These are phyloP conservation scores for Eremothecium coryli DNA, from an alignment of 1,139 yeast genomes.

Conservation along the genomic window DNA sequence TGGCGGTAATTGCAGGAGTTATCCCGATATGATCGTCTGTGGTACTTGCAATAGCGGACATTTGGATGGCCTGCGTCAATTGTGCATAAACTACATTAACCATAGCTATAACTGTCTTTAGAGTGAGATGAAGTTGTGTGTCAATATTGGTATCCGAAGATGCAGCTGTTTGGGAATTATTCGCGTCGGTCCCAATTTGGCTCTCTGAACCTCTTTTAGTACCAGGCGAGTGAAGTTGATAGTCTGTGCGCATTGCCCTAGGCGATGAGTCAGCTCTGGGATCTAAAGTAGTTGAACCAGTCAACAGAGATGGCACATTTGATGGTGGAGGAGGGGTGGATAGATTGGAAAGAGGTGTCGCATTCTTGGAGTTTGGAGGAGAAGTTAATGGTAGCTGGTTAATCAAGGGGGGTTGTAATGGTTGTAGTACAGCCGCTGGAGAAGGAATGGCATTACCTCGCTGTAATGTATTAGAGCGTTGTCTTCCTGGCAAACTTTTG, in stretches of 20 bases:
- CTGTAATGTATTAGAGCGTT: slow-evolving; percentile 9
- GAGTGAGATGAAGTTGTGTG: slow-evolving; percentile 64
- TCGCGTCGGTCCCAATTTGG: slow-evolving; percentile 16
- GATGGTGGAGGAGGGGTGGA: slow-evolving; percentile 12
- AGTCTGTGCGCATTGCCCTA: slow-evolving; percentile 1
- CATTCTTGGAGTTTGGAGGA: slow-evolving; percentile 3
- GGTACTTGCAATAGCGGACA: slow-evolving; percentile 50
- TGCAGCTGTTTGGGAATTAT: slow-evolving; percentile 1
- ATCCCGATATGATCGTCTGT: slow-evolving; percentile 27
- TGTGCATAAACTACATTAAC: slow-evolving; percentile 77
- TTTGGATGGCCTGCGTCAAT: slow-evolving; percentile 65
- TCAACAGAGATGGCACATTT: slow-evolving; percentile 5
- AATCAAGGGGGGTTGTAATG: slow-evolving; percentile 2
- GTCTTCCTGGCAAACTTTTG: slow-evolving; percentile 7
- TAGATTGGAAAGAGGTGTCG: slow-evolving; percentile 8
- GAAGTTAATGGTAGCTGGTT: slow-evolving; percentile 7
- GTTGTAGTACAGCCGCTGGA: neutral
- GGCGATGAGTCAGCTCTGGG: slow-evolving; percentile 9
- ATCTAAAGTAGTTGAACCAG: slow-evolving; percentile 10
- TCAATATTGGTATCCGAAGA: slow-evolving; percentile 47
- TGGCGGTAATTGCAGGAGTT: slow-evolving; percentile 43
- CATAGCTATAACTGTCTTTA: slow-evolving; percentile 61
- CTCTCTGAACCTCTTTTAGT: slow-evolving; percentile 6
- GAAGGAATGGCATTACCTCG: slow-evolving; percentile 3
- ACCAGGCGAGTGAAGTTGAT: slow-evolving; percentile 2